Base-by-base conservation (phyloP, 2,329 filamentous ascomycete genomes). In the Fusarium dimerum region DNA sequence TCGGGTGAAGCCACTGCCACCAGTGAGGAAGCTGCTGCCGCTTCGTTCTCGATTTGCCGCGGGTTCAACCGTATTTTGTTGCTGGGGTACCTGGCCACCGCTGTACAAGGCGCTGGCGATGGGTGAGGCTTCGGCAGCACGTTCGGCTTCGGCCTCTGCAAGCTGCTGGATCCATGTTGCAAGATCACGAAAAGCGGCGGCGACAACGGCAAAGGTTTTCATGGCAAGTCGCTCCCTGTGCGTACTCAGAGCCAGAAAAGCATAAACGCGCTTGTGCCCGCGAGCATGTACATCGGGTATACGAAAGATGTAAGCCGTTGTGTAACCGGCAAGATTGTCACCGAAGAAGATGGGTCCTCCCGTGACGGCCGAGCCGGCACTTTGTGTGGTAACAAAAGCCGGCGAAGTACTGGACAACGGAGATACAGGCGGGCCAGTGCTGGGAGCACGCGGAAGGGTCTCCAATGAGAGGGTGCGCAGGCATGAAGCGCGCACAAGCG, bases 321-420 rank as follows among this genome's bases (percentile, higher is more conserved):
- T 88, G 69, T 87, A 88, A 30, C 85, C 85, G 2, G 84, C 80
- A 1, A 80, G 67, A 2, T 83, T 78, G 62, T 88, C 85, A 30
- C 85, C 85, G 54, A 88, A 88, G 67, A 88, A 87, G 48, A 88
- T 86, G 30, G 85, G 84, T 0, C 85, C 85, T 3, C 84, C 85
- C 3, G 83, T 83, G 1, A 80, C 77, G 15, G 83, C 76, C 38
- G 80, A 74, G 50, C 81, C 74, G 55, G 80, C 67, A 64, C 76
- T 76, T 60, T 81, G 80, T 2, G 79, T 78, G 1, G 81, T 83
- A 29, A 83, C 76, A 60, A 82, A 82, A 12, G 76, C 75, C 11
- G 79, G 75, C 3, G 78, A 74, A 30, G 70, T 70, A 16, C 59
- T 69, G 48, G 57, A 69, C 57, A 61, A 70, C 50, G 62, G 71